Conservation (phyloP, 306 rosid species). For the Sindora glabra region DNA sequence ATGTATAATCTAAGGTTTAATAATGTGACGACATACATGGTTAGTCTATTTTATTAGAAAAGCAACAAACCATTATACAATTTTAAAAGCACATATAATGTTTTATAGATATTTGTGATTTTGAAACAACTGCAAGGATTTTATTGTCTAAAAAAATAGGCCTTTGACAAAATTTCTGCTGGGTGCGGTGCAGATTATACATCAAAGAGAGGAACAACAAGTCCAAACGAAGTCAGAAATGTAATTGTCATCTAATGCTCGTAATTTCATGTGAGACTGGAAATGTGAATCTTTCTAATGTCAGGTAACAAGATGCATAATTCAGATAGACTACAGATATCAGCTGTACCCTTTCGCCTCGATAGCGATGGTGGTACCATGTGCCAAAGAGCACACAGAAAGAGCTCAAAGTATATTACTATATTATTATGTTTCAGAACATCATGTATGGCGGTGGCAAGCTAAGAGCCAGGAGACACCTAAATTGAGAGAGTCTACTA, state of each 20-base stretch:
- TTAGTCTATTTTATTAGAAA: too few species aligned
- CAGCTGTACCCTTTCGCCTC: neutral
- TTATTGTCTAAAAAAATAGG: too few species aligned
- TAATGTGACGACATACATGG: too few species aligned
- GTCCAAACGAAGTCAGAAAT: slow-evolving; percentile 14
- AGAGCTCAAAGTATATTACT: neutral
- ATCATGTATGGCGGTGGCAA: neutral
- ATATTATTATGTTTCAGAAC: neutral
- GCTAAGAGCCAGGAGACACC: slow-evolving; percentile 2
- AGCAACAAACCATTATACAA: too few species aligned
- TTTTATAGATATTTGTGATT: too few species aligned
- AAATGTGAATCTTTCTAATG: slow-evolving; percentile 10
- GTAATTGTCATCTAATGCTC: slow-evolving; percentile 12
- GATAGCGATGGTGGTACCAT: neutral
- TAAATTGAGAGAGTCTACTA: neutral
- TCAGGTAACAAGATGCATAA: slow-evolving; percentile 11
- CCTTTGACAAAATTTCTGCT: slow-evolving; percentile 5
- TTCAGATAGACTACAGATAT: slow-evolving; percentile 14
- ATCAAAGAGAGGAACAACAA: slow-evolving; percentile 20
- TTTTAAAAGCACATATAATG: too few species aligned
- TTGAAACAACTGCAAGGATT: too few species aligned
- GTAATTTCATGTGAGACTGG: neutral
- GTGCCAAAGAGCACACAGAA: neutral
- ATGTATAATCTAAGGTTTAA: too few species aligned
- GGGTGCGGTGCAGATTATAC: neutral